Evolutionary conservation across 441 rosid species (phyloP).

Genomic region (Croton laevigatus): DNA sequence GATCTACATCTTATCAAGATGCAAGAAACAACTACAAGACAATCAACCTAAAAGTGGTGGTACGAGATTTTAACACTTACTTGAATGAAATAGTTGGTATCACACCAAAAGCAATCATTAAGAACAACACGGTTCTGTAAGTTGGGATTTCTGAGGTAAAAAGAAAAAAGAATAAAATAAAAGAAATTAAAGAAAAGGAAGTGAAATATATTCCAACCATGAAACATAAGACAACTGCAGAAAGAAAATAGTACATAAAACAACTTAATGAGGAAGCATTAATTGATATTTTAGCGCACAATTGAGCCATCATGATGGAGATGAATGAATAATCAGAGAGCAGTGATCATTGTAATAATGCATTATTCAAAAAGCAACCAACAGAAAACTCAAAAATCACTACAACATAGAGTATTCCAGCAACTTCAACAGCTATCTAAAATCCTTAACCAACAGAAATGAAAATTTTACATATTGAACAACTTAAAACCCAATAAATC

Average conservation of each 20-base stretch:
- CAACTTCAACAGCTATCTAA: background rate
- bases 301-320: constrained; percentile 6
- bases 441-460: background rate
- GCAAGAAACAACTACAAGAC: background rate
- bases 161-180: background rate
- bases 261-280: background rate
- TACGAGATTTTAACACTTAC: constrained; percentile 40
- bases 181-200: background rate
- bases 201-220: background rate
- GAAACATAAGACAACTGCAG: background rate
- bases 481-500: background rate
- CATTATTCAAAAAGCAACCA: background rate
- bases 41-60: background rate
- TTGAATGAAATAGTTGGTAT: constrained; percentile 70
- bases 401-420: background rate
- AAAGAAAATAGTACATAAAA: background rate
- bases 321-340: background rate
- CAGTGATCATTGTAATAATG: background rate
- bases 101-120: constrained; percentile 70
- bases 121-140: constrained; percentile 45
- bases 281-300: background rate
- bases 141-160: constrained; percentile 54
- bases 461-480: background rate
- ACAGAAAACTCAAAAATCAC: background rate
- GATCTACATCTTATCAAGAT: background rate